phyloP scores from a whole-genome alignment of 208 protist genomes.

The Angomonas desouzai region DNA sequence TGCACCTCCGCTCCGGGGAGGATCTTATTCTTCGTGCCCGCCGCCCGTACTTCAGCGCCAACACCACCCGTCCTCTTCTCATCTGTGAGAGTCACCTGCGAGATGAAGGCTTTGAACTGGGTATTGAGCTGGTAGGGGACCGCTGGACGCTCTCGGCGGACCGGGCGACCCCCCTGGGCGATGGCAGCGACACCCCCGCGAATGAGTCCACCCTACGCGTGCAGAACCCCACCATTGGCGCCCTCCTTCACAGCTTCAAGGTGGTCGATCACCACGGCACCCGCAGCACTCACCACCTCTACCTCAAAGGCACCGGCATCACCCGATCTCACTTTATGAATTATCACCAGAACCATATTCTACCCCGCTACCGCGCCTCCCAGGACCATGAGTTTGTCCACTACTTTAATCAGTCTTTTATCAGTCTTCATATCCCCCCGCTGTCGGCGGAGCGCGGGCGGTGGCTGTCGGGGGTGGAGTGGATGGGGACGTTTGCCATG shows the following conservation, averaged over 20 bases:
- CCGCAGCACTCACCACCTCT: conserved; percentile 70
- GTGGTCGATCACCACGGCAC: conserved; percentile 81
- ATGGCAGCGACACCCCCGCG: conserved; percentile 1
- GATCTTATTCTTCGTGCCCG: neutral
- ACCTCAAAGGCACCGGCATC: conserved; percentile 61
- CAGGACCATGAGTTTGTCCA: conserved; percentile 48
- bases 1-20: conserved; percentile 51
- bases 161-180: conserved; percentile 13
- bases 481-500: neutral
- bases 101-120: conserved; percentile 70
- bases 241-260: conserved; percentile 84
- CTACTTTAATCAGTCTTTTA: conserved; percentile 76
- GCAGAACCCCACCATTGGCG: conserved; percentile 18
- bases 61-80: conserved; percentile 40
- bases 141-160: conserved; percentile 45
- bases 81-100: conserved; percentile 69
- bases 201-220: conserved; percentile 4
- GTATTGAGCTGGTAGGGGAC: conserved; percentile 81
- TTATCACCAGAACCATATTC: conserved; percentile 62
- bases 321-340: conserved; percentile 83
- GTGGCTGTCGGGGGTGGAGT: neutral
- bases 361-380: conserved; percentile 32
- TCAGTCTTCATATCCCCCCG: conserved; percentile 52
- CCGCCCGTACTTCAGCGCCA: conserved; percentile 20
- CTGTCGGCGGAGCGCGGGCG: conserved; percentile 14